Conservation (phyloP, 106 monocot species). For the Gastrodia elata region DNA sequence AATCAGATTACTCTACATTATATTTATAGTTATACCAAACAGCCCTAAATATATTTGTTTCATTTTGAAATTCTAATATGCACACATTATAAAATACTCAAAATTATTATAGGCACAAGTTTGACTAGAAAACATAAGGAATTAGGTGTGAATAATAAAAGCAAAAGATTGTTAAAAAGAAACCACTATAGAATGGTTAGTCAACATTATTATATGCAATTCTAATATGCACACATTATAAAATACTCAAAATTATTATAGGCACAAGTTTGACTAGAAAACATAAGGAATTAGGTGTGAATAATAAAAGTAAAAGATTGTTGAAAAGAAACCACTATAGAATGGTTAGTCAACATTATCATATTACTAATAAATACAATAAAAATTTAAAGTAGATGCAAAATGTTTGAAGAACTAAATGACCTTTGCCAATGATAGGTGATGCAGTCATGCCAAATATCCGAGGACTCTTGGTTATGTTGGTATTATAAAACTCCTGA, state of each 20-base stretch:
- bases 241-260: not conserved
- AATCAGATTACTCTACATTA: too few relatives aligned
- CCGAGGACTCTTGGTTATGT: slow-evolving; percentile 36
- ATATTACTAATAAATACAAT: not conserved
- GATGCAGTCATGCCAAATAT: slow-evolving; percentile 99
- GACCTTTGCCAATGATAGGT: slow-evolving; percentile 95
- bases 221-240: too few relatives aligned
- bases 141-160: not conserved
- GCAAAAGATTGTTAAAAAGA: not conserved
- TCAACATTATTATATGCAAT: not conserved
- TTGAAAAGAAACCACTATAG: not conserved
- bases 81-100: too few relatives aligned
- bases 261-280: not conserved
- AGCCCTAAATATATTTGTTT: too few relatives aligned
- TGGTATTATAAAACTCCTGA: slow-evolving; percentile 72
- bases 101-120: not conserved
- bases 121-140: not conserved
- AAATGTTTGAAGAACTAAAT: slow-evolving; percentile 2
- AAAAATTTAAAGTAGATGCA: not conserved
- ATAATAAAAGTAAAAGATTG: not conserved
- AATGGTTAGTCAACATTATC: not conserved
- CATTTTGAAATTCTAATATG: too few relatives aligned
- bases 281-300: not conserved
- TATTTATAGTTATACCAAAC: too few relatives aligned
- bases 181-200: not conserved